Evolutionary conservation across 2,329 filamentous ascomycete species (phyloP).

Genomic region (Rhynchosporium secalis): DNA sequence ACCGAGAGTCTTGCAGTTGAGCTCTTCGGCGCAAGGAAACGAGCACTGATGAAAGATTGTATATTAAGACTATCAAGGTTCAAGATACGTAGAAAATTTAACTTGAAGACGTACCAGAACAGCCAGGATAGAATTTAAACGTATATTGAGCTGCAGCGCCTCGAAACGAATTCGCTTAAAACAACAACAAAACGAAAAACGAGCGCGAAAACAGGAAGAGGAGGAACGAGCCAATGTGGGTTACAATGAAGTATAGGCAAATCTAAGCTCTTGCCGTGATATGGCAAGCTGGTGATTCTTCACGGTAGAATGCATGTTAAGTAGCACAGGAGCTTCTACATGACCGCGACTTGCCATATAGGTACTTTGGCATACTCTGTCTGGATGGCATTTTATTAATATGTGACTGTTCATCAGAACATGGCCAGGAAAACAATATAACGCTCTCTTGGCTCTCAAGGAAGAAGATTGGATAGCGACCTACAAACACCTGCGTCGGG

Average conservation of each 20-base stretch:
- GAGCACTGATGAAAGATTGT: no score
- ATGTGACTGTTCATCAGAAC: constrained; percentile 11
- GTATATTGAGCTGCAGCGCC: background rate
- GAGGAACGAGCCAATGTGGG: background rate
- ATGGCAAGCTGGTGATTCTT: background rate
- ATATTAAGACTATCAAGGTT: no score
- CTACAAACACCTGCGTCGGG: background rate
- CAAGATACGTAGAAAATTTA: background rate
- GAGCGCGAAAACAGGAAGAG: background rate
- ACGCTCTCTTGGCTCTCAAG: background rate
- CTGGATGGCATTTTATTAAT: background rate
- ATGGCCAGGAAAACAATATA: constrained; percentile 1
- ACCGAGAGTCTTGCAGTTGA: no score
- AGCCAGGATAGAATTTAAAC: background rate
- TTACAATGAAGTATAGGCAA: constrained; percentile 7
- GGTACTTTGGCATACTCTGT: constrained; percentile 1
- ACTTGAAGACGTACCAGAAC: background rate
- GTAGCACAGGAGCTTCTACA: constrained; percentile 6
- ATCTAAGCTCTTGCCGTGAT: background rate
- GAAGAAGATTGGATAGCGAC: background rate
- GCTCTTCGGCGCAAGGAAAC: no score
- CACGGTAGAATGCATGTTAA: background rate
- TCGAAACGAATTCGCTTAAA: background rate
- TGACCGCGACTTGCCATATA: no score
- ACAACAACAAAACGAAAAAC: background rate